phyloP scores from a whole-genome alignment of 306 rosid genomes.

The Acacia crassicarpa region DNA sequence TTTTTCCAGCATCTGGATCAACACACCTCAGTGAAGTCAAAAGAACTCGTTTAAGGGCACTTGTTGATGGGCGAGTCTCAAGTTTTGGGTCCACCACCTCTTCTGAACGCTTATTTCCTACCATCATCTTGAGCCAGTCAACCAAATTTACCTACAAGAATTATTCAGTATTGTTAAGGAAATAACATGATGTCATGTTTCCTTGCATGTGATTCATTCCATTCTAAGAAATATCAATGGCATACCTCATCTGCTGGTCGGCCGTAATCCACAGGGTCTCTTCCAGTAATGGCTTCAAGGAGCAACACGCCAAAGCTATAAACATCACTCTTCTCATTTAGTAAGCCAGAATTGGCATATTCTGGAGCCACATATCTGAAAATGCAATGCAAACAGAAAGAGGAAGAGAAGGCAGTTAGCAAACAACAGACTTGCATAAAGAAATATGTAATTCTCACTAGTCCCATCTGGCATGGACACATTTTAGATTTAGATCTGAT shows the following conservation, averaged over 20 bases:
- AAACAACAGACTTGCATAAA: neutral
- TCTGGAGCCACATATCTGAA: constrained; percentile 95
- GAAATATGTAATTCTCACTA: neutral
- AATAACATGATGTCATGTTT: constrained; percentile 2
- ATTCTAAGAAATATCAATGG: constrained; percentile 12
- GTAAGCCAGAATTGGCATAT: constrained; percentile 90
- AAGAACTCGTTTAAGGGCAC: constrained; percentile 83
- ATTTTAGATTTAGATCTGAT: neutral
- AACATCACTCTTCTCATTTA: constrained; percentile 91
- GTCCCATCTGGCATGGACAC: neutral
- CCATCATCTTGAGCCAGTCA: constrained; percentile 98
- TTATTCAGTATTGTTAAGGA: constrained; percentile 27
- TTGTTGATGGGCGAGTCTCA: constrained; percentile 81
- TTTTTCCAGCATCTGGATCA: constrained; percentile 81
- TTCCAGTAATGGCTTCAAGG: constrained; percentile 84
- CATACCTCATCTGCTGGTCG: constrained; percentile 74
- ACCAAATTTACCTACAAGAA: constrained; percentile 83
- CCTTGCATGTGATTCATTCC: neutral
- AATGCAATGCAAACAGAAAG: constrained; percentile 22
- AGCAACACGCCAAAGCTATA: constrained; percentile 83
- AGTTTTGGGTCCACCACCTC: constrained; percentile 93
- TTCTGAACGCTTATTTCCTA: constrained; percentile 81
- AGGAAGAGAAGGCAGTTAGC: constrained; percentile 10
- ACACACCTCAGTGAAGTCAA: constrained; percentile 95
- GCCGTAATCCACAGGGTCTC: constrained; percentile 92